Evolutionary conservation across 345 rosid species (phyloP).

Genomic region (Fremontodendron californicum): DNA sequence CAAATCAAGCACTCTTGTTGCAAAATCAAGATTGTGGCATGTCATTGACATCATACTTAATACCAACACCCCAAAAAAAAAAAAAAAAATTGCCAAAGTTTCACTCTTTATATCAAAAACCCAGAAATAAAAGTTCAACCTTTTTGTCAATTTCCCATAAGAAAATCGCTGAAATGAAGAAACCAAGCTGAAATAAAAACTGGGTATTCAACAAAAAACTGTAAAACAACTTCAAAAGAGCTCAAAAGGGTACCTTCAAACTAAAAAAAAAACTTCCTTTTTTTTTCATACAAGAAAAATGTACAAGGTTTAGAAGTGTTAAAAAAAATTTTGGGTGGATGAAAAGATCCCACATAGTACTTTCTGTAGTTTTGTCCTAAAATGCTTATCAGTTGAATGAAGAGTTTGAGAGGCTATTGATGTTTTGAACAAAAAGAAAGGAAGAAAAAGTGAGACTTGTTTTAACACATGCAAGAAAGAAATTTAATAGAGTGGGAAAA

Average conservation of each 20-base stretch:
- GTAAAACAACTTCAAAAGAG: constrained; percentile 1
- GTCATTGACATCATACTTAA: constrained; percentile 65
- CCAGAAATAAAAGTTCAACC: constrained; percentile 15
- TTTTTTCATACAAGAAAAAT: constrained; percentile 3
- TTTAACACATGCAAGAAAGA: neutral
- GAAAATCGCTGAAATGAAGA: neutral
- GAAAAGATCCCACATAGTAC: constrained; percentile 41
- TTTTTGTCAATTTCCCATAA: constrained; percentile 19
- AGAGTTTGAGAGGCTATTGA: constrained; percentile 18
- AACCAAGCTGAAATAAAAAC: neutral
- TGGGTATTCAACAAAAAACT: constrained; percentile 12
- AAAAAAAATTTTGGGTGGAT: constrained; percentile 59
- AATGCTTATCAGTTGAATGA: constrained; percentile 20
- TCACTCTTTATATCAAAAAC: constrained; percentile 14
- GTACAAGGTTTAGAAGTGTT: neutral
- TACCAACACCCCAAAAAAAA: constrained; percentile 8
- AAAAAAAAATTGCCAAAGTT: constrained; percentile 17
- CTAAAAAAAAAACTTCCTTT: neutral
- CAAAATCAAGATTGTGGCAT: constrained; percentile 63
- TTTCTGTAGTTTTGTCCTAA: neutral
- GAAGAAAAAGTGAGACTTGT: neutral
- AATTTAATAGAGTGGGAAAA: neutral
- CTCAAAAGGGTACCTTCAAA: constrained; percentile 3
- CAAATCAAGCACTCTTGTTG: constrained; percentile 54
- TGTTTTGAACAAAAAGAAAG: neutral